Percentiles rank a stretch among this genome's conserved stretches.
Evolutionary conservation across 2,329 filamentous ascomycete genomes (phyloP).

Genomic region (Calonectria crousiana): DNA sequence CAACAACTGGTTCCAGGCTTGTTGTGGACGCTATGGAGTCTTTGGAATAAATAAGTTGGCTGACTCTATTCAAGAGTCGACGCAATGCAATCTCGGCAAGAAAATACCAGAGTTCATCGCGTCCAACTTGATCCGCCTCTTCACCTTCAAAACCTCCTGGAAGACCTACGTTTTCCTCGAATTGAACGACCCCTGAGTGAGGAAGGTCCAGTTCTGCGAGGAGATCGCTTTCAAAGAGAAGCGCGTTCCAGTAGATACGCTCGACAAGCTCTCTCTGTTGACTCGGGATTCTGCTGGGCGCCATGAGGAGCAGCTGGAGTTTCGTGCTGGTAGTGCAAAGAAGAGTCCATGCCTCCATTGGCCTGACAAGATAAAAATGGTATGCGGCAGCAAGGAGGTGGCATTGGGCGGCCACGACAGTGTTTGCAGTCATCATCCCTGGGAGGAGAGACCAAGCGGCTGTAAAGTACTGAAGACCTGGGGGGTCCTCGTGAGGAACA

Average conservation of each 20-base stretch:
- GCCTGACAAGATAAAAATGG: constrained; percentile 84
- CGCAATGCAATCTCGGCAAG: constrained; percentile 85
- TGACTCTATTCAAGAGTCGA: constrained; percentile 81
- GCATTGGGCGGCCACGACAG: constrained; percentile 82
- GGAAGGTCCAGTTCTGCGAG: constrained; percentile 84
- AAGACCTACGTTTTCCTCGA: constrained; percentile 83
- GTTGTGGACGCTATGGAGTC: constrained; percentile 78
- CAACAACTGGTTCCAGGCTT: constrained; percentile 81
- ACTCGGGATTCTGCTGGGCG: constrained; percentile 76
- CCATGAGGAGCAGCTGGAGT: constrained; percentile 81
- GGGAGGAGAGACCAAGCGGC: constrained; percentile 84
- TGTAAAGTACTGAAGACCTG: constrained; percentile 83
- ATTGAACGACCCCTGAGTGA: constrained; percentile 85
- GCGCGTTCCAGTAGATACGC: constrained; percentile 86
- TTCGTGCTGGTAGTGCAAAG: constrained; percentile 86
- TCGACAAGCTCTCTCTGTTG: constrained; percentile 80
- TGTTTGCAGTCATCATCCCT: constrained; percentile 83
- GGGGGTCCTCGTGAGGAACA: constrained; percentile 76
- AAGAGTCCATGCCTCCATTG: constrained; percentile 85
- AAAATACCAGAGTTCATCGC: constrained; percentile 89
- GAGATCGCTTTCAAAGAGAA: constrained; percentile 85
- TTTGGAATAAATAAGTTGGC: constrained; percentile 83
- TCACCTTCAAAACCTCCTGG: constrained; percentile 84
- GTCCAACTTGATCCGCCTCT: constrained; percentile 71
- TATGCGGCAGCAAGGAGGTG: constrained; percentile 86